Percentiles rank a stretch among this genome's conserved stretches.
These are phyloP conservation scores for Globisporangium spiculum DNA, from an alignment of 352 stramenopile genomes.

Conservation along the genomic window DNA sequence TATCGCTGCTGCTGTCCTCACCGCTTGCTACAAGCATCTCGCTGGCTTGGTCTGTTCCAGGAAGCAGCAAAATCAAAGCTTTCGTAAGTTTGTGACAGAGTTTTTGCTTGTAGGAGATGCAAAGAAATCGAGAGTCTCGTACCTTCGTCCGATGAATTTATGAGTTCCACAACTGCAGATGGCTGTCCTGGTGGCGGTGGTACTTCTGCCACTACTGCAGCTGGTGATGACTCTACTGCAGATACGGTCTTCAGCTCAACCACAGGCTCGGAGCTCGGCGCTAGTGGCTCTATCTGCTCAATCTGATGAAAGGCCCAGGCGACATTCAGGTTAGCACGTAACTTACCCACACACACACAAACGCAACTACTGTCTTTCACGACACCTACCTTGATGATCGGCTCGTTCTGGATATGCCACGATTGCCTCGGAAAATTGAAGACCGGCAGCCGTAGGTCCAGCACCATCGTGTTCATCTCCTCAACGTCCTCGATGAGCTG, in stretches of 20 bases:
- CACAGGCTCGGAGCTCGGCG: not conserved
- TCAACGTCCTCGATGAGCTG: constrained; percentile 28
- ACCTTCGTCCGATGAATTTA: not conserved
- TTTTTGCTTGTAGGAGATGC: not conserved
- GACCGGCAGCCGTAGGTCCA: constrained; percentile 27
- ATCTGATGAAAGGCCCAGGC: not conserved
- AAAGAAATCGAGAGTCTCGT: not conserved
- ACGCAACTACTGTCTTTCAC: not conserved
- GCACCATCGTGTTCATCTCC: constrained; percentile 26
- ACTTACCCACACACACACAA: not conserved
- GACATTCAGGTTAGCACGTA: not conserved
- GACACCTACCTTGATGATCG: constrained; percentile 29
- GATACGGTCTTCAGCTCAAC: not conserved
- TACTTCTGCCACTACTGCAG: not conserved
- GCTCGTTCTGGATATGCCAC: constrained; percentile 33
- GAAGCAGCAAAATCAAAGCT: not conserved
- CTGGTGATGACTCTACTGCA: not conserved
- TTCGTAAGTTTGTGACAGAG: not conserved
- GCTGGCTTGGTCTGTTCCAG: not conserved
- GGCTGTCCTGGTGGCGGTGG: not conserved
- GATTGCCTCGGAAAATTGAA: constrained; percentile 38
- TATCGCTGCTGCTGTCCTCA: not conserved
- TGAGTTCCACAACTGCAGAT: not conserved
- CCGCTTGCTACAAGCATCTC: not conserved
- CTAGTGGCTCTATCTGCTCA: constrained; percentile 1